These are phyloP conservation scores for Erythrophleum ivorense DNA, from an alignment of 331 rosid genomes.

Conservation along the genomic window DNA sequence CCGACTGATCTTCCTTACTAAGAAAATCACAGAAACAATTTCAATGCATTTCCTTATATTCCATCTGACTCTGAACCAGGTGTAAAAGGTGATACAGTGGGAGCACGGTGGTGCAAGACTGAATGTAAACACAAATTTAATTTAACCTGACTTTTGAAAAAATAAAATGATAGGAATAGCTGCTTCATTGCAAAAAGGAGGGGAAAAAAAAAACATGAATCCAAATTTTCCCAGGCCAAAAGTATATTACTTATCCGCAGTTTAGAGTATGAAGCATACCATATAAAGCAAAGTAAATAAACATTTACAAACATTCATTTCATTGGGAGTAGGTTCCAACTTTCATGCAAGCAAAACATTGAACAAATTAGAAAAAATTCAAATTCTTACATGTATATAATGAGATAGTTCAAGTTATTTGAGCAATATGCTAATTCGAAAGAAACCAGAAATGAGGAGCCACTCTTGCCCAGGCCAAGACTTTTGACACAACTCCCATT, in stretches of 20 bases:
- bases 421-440: neutral
- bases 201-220: no score
- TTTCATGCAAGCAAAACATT: neutral
- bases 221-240: neutral
- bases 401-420: neutral
- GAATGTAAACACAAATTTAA: no score
- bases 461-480: neutral
- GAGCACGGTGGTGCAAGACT: no score
- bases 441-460: neutral
- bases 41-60: neutral
- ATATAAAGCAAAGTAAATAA: neutral
- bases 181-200: no score
- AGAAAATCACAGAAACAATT: neutral
- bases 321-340: neutral
- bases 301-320: neutral
- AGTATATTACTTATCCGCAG: neutral
- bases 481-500: neutral
- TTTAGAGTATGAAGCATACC: neutral
- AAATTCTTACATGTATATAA: neutral
- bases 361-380: neutral
- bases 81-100: neutral
- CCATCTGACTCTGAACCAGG: neutral
- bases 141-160: no score
- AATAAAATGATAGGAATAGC: no score
- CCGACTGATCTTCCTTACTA: no score